Percentiles rank a stretch among this genome's conserved stretches.
phyloP scores from a whole-genome alignment of 2,329 filamentous ascomycete species.

The Fusarium virguliforme region DNA sequence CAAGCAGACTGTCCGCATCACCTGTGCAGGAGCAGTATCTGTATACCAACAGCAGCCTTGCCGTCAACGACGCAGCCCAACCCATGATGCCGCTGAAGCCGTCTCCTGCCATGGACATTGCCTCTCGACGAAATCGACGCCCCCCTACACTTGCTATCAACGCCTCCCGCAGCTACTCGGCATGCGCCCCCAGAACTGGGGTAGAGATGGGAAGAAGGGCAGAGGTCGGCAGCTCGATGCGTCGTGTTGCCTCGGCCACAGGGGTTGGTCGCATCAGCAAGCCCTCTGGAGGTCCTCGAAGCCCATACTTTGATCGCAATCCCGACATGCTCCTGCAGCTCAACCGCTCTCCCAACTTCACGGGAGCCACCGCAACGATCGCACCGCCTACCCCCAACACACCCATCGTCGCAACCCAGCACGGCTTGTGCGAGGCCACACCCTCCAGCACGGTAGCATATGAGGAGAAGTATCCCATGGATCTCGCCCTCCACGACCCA shows the following conservation, averaged over 20 bases:
- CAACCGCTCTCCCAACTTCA: slow-evolving; percentile 61
- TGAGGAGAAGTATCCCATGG: slow-evolving; percentile 53
- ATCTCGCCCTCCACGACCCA: slow-evolving; percentile 58
- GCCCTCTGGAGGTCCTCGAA: slow-evolving; percentile 53
- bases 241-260: slow-evolving; percentile 69
- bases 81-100: slow-evolving; percentile 61
- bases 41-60: slow-evolving; percentile 39
- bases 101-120: slow-evolving; percentile 68
- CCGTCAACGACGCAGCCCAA: slow-evolving; percentile 38
- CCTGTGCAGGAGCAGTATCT: slow-evolving; percentile 42
- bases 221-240: slow-evolving; percentile 66
- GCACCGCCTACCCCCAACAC: slow-evolving; percentile 68
- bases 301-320: slow-evolving; percentile 62
- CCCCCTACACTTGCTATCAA: slow-evolving; percentile 64
- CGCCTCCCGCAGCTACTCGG: slow-evolving; percentile 63
- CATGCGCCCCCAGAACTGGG: slow-evolving; percentile 63
- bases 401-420: slow-evolving; percentile 60
- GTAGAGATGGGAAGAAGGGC: slow-evolving; percentile 63
- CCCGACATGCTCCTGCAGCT: slow-evolving; percentile 63
- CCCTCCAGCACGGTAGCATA: slow-evolving; percentile 56
- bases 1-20: slow-evolving; percentile 34
- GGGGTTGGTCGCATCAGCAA: slow-evolving; percentile 59
- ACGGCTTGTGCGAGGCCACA: slow-evolving; percentile 59
- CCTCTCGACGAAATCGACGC: slow-evolving; percentile 65
- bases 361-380: slow-evolving; percentile 58